Evolutionary conservation across 306 rosid species (phyloP), one percentile per base, ranked within the genome.

Genomic region (Chamaecrista fasciculata): DNA sequence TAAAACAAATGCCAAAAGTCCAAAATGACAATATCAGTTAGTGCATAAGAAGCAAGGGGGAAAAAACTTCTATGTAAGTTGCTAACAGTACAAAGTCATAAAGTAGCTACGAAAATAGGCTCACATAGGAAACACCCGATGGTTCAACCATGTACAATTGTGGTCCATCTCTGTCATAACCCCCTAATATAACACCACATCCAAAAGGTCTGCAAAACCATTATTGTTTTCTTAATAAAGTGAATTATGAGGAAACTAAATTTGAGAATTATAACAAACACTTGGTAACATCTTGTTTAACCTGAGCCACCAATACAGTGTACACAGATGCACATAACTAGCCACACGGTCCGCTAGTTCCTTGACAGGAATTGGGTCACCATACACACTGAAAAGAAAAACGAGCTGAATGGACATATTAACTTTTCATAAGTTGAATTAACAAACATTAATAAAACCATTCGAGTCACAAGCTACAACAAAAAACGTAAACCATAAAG

Each of bases 281-380:
- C 47, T 25, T 26, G 6, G 47, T 23, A 16, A 60, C 40, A 58
- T 72, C 20, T 69, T 51, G 60, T 53, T 81, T 55, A 49, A 92
- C 97, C 97, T 88, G 81, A 94, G 96, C 99, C 97, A 94, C 99
- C 99, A 94, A 69, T 94, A 94, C 47, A 94, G 83, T 1, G 97
- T 94, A 76, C 99, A 94, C 46, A 94, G 90, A 81, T 94, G 99
- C 81, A 94, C 99, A 75, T 94, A 94, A 74, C 97, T 94, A 71
- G 95, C 95, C 73, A 94, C 96, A 19, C 99, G 97, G 0, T 91
- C 97, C 58, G 97, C 99, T 56, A 94, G 97, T 69, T 94, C 99
- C 88, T 94, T 91, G 36, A 91, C 85, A 76, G 97, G 95, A 75
- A 94, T 86, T 63, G 79, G 88, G 36, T 94, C 97, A 5, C 99